Evolutionary conservation across 768 basidiomycete genomes (phyloP), one percentile per base, ranked within the genome.

Genomic region (Agaricus blazei): DNA sequence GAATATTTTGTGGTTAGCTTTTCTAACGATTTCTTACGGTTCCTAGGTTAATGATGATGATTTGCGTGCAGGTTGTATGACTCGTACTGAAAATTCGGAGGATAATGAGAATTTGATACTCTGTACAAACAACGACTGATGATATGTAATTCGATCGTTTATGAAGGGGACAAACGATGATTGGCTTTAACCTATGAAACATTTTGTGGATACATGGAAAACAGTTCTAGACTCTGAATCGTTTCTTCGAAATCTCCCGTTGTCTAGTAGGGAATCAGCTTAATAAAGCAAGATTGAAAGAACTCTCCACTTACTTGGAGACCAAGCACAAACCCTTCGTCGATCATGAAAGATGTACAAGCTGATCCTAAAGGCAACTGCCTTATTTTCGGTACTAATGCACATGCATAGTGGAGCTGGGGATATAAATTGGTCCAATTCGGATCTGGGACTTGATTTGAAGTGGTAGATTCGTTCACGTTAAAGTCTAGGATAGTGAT

Each of bases 401-500:
- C 34, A n/a, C 48, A 23, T n/a, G 42, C n/a, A 19, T 27, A 9
- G 8, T 44, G 48, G 23, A 29, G 37, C 9, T 42, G 36, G 9
- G 8, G 19, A 29, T 49, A 56, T 11, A 56, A 3, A 6, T 50
- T 48, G 28, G 34, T 34, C 34, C 34, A 56, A 44, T 15, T 42
- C 34, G n/a, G 11, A 34, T 24, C 43, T 34, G 45, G 0, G 24
- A 29, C 46, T 24, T 40, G 47, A 24, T 29, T 52, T 14, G 42
- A 23, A 24, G 34, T 28, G 2, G 36, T 29, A 15, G 26, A 42
- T 19, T 31, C 41, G 27, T 48, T 45, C 5, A 56, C 36, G 27
- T 60, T 60, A 34, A 60, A 60, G 44, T 58, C 57, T 7, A 56
- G 50, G 40, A 61, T 52, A 12, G 24, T 3, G 37, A 58, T 15